Percentiles rank a stretch among this genome's conserved stretches.
These are phyloP conservation scores for Cantharellus anzutake DNA, from an alignment of 768 basidiomycete species.

Conservation along the genomic window DNA sequence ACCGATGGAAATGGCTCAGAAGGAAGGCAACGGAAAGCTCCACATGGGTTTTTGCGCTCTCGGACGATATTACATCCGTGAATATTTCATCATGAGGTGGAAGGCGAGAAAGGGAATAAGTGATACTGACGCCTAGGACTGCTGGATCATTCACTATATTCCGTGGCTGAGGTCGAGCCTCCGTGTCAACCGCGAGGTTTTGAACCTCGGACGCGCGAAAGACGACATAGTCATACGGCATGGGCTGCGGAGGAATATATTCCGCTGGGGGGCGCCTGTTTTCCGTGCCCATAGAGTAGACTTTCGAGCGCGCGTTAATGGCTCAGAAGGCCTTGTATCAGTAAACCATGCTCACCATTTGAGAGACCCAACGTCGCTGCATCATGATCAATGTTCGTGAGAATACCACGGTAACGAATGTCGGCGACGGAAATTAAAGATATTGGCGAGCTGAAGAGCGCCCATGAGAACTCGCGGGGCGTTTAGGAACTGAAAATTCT, in stretches of 20 bases:
- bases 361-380: slow-evolving; percentile 77
- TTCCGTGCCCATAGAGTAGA: slow-evolving; percentile 82
- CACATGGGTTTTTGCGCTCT: slow-evolving; percentile 31
- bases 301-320: slow-evolving; percentile 15
- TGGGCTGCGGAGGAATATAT: slow-evolving; percentile 67
- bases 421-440: slow-evolving; percentile 82
- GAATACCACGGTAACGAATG: slow-evolving; percentile 75
- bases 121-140: slow-evolving; percentile 47
- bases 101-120: slow-evolving; percentile 9
- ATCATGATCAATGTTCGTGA: slow-evolving; percentile 70
- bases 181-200: slow-evolving; percentile 56
- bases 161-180: not conserved
- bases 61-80: slow-evolving; percentile 27
- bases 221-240: slow-evolving; percentile 77
- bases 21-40: slow-evolving; percentile 46
- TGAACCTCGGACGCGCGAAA: slow-evolving; percentile 84
- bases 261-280: slow-evolving; percentile 38
- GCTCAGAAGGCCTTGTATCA: not conserved
- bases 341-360: slow-evolving; percentile 35
- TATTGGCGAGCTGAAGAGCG: slow-evolving; percentile 22
- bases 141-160: slow-evolving; percentile 48
- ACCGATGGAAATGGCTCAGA: slow-evolving; percentile 20
- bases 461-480: not conserved
- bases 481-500: too few relatives aligned
- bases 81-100: slow-evolving; percentile 23